Percentiles rank a stretch among this genome's conserved stretches.
Conservation (phyloP, 108 stramenopile species). For the Cyclotella atomus region DNA sequence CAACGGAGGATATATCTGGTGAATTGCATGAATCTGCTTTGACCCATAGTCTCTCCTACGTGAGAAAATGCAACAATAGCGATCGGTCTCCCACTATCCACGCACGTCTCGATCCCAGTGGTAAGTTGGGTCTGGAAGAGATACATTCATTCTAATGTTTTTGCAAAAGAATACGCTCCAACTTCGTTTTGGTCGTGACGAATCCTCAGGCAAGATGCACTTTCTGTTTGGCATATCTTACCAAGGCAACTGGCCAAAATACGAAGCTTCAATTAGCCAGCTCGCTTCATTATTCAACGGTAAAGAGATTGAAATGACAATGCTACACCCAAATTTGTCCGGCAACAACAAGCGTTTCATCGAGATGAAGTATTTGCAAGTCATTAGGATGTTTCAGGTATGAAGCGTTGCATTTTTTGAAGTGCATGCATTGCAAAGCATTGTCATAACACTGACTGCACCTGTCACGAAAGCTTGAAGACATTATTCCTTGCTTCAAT, state of each 20-base stretch:
- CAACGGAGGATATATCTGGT: conserved; percentile 33
- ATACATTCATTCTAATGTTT: too few species aligned
- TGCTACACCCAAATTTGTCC: neutral
- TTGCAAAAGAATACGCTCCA: too few species aligned
- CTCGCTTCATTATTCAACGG: conserved; percentile 33
- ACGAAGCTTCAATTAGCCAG: conserved; percentile 25
- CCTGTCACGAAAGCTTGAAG: conserved; percentile 12
- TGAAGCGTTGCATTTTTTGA: neutral
- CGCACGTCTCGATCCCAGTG: conserved; percentile 39
- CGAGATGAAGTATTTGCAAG: conserved; percentile 16
- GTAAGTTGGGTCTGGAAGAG: too few species aligned
- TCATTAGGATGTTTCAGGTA: conserved; percentile 20
- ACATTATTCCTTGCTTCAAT: conserved; percentile 11
- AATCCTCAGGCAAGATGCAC: too few species aligned
- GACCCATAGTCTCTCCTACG: conserved; percentile 18
- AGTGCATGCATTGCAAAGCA: too few species aligned
- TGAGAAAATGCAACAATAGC: conserved; percentile 22
- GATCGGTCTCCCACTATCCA: conserved; percentile 27
- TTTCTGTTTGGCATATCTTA: conserved; percentile 47
- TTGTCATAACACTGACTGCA: neutral
- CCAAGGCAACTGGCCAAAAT: conserved; percentile 39
- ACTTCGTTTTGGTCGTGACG: too few species aligned
- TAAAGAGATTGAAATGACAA: conserved; percentile 28
- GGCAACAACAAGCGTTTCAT: conserved; percentile 6
- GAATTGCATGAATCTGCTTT: conserved; percentile 25